These are phyloP conservation scores for Fusarium annulatum DNA, from an alignment of 2,329 filamentous ascomycete species.

Conservation along the genomic window DNA sequence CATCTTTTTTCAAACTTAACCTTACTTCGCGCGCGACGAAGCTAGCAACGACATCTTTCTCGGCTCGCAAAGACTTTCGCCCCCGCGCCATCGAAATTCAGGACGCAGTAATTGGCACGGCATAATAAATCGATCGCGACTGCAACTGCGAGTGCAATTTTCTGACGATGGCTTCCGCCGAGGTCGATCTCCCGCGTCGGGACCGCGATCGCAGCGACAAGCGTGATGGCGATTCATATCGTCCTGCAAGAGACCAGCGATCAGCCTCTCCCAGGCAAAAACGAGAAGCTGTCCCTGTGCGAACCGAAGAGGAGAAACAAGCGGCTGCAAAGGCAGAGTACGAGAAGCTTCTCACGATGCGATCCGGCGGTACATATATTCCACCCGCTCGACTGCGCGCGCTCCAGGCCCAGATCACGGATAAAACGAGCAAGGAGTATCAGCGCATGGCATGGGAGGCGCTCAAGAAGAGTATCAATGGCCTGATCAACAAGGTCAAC, in stretches of 20 bases:
- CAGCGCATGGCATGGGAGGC: conserved; percentile 99
- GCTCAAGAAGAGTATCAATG: conserved; percentile 98
- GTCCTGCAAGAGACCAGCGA: conserved; percentile 51
- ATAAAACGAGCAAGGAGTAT: conserved; percentile 96
- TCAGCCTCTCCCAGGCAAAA: conserved; percentile 46
- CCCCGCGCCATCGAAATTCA: conserved; percentile 24
- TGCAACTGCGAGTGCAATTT: background rate
- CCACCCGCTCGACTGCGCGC: conserved; percentile 90
- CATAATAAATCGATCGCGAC: conserved; percentile 7
- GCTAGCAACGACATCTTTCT: conserved; percentile 30
- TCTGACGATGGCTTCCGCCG: conserved; percentile 58
- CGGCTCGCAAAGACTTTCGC: conserved; percentile 17
- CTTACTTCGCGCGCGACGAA: conserved; percentile 20
- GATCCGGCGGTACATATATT: conserved; percentile 96
- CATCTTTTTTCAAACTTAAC: conserved; percentile 40
- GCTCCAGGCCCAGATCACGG: conserved; percentile 95
- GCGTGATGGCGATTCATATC: conserved; percentile 64
- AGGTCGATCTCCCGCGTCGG: conserved; percentile 55
- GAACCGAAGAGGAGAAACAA: conserved; percentile 85
- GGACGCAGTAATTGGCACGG: background rate
- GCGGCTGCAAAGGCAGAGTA: conserved; percentile 91
- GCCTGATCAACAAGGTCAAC: conserved; percentile 99
- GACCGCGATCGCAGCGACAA: conserved; percentile 49
- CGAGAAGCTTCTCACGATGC: conserved; percentile 89
- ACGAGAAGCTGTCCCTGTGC: conserved; percentile 54